Conservation (phyloP, 164 flowering plant genomes). For the Nymphaea colorata region DNA sequence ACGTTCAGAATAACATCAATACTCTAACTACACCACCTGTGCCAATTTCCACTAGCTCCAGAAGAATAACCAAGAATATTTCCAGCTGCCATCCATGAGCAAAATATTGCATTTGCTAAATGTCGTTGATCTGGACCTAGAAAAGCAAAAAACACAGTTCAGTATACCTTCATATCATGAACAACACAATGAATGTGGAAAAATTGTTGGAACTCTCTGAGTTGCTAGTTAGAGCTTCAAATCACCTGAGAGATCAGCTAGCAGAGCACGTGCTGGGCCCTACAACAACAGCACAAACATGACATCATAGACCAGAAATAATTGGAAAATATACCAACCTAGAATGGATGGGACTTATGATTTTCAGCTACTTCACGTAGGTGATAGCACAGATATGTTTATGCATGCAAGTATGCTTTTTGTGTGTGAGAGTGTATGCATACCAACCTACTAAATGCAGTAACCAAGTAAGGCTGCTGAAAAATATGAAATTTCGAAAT, state of each 20-base stretch:
- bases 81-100: slow-evolving; percentile 99
- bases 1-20: not conserved
- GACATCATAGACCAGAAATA: slow-evolving; percentile 1
- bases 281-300: slow-evolving; percentile 9
- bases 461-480: too few species aligned
- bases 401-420: too few species aligned
- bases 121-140: slow-evolving; percentile 87
- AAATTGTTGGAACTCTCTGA: not conserved
- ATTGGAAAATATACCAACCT: too few species aligned
- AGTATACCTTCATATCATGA: not conserved
- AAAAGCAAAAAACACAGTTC: not conserved
- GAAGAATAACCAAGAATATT: slow-evolving; percentile 89
- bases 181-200: slow-evolving; percentile 1
- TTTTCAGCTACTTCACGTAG: not conserved
- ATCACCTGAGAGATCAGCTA: slow-evolving; percentile 94
- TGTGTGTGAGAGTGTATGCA: too few species aligned
- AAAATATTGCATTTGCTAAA: slow-evolving; percentile 82
- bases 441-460: too few species aligned
- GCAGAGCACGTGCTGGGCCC: slow-evolving; percentile 99
- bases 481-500: too few species aligned
- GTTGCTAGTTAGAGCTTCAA: not conserved
- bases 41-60: slow-evolving; percentile 93
- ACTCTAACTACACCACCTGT: slow-evolving; percentile 33
- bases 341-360: not conserved
- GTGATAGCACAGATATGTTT: too few species aligned